Conservation (phyloP, 129 eudicot genomes). For the Flaveria ramosissima region DNA sequence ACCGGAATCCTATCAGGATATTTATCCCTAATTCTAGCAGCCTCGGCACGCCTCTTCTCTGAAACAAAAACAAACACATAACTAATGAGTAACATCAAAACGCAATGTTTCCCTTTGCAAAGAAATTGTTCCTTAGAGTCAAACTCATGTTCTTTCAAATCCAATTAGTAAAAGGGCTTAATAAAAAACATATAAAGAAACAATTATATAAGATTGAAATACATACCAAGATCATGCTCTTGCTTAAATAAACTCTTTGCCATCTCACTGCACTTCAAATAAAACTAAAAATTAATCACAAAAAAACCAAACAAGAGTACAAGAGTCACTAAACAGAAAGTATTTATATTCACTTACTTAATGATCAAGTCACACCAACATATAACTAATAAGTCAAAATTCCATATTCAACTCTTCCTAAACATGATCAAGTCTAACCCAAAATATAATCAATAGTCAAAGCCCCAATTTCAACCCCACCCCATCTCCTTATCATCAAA, state of each 20-base stretch:
- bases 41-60: slow-evolving; percentile 84
- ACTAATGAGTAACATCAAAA: neutral
- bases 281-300: neutral
- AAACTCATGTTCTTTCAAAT: neutral
- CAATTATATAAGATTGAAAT: neutral
- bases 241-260: slow-evolving; percentile 74
- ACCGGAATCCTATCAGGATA: slow-evolving; percentile 84
- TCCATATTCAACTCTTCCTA: neutral
- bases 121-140: neutral
- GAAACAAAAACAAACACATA: slow-evolving; percentile 12
- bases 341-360: neutral
- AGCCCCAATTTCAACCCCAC: slow-evolving; percentile 2
- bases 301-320: neutral
- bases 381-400: neutral
- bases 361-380: slow-evolving; percentile 8
- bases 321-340: neutral
- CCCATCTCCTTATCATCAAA: neutral
- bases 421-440: slow-evolving; percentile 23
- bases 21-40: slow-evolving; percentile 81
- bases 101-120: neutral
- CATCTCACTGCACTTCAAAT: slow-evolving; percentile 36
- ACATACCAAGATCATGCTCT: slow-evolving; percentile 64
- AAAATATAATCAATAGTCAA: slow-evolving; percentile 16
- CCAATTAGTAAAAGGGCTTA: neutral
- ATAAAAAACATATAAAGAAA: neutral